Conservation (phyloP, 805 yeast species). For the Yamadazyma ubonensis region DNA sequence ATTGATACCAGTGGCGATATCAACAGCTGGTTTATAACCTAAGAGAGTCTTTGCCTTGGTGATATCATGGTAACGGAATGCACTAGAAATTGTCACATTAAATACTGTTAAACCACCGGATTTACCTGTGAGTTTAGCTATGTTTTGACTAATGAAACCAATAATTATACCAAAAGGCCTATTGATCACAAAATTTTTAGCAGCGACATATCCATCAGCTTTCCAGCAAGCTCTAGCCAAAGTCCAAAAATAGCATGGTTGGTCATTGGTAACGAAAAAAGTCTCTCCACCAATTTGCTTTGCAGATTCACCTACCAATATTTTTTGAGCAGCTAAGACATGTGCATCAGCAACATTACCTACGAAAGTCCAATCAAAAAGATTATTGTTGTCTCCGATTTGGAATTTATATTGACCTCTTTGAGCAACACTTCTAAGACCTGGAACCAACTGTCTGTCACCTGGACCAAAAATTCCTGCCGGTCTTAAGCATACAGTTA, state of each 20-base stretch:
- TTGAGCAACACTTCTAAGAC: conserved; percentile 76
- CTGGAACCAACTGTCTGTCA: conserved; percentile 94
- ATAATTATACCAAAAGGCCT: conserved; percentile 75
- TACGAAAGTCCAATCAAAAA: conserved; percentile 97
- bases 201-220: conserved; percentile 84
- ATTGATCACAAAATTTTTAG: conserved; percentile 62
- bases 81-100: conserved; percentile 89
- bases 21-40: conserved; percentile 80
- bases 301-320: conserved; percentile 49
- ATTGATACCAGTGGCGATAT: conserved; percentile 73
- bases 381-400: conserved; percentile 88
- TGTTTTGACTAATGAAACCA: conserved; percentile 78
- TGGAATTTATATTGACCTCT: conserved; percentile 89
- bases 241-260: conserved; percentile 96
- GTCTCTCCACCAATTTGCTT: conserved; percentile 73
- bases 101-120: conserved; percentile 96
- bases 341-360: conserved; percentile 98
- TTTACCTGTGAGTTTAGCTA: conserved; percentile 68
- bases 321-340: conserved; percentile 81
- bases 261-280: conserved; percentile 88
- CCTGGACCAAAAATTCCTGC: conserved; percentile 99
- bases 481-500: conserved; percentile 88
- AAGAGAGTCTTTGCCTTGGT: conserved; percentile 75
- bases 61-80: conserved; percentile 89
- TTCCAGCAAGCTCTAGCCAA: conserved; percentile 96